These are phyloP conservation scores for Penicillium psychrosexuale DNA, from an alignment of 2,329 filamentous ascomycete species.

Conservation along the genomic window DNA sequence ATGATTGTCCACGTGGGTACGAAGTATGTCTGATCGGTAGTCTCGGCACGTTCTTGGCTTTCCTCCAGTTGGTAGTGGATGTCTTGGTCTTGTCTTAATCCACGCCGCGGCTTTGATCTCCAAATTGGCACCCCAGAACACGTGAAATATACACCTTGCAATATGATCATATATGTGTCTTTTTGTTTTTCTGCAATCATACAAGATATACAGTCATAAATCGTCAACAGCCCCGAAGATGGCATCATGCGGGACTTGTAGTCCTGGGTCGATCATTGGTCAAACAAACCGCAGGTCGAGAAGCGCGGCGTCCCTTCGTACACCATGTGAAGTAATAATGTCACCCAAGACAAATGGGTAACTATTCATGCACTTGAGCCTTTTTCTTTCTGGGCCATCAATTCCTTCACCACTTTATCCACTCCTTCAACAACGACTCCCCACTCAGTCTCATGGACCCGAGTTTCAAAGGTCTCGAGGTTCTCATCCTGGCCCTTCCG, in stretches of 20 bases:
- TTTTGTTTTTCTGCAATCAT: conserved; percentile 10
- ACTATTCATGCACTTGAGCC: conserved; percentile 1
- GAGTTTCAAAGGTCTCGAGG: conserved; percentile 64
- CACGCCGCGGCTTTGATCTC: neutral
- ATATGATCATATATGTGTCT: conserved; percentile 1
- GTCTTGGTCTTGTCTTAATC: neutral
- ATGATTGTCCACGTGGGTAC: neutral
- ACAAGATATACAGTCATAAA: conserved; percentile 18
- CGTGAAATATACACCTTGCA: neutral
- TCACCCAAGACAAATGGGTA: neutral
- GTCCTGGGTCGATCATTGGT: neutral
- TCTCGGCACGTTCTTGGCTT: neutral
- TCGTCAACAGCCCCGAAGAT: conserved; percentile 17
- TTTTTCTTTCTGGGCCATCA: conserved; percentile 24
- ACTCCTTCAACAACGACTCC: conserved; percentile 72
- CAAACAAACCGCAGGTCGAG: neutral
- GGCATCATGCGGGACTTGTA: conserved; percentile 3
- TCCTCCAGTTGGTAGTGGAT: neutral
- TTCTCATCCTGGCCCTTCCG: conserved; percentile 60
- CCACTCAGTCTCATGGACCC: conserved; percentile 76
- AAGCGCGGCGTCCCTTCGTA: neutral
- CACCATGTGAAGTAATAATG: neutral
- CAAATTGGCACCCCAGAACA: too few relatives aligned
- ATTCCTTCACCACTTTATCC: conserved; percentile 33
- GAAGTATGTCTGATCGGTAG: neutral